These are phyloP conservation scores for Colletotrichum zoysiae DNA, from an alignment of 2,329 filamentous ascomycete genomes.

Conservation along the genomic window DNA sequence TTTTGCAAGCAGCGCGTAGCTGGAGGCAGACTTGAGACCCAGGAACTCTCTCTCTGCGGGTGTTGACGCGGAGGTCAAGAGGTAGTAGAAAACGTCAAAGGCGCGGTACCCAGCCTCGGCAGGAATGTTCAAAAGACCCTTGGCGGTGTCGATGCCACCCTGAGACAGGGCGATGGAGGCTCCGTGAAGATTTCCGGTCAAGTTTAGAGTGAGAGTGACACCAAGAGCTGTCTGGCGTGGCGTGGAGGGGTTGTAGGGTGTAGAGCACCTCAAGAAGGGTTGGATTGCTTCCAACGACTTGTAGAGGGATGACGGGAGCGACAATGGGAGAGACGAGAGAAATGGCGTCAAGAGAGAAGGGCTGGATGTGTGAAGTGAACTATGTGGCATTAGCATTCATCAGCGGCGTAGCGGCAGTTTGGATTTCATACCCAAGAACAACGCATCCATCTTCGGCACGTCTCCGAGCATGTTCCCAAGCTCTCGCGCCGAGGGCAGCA, in stretches of 20 bases:
- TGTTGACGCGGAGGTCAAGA: slow-evolving; percentile 91
- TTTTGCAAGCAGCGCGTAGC: slow-evolving; percentile 82
- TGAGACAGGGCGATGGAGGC: slow-evolving; percentile 84
- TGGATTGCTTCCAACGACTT: slow-evolving; percentile 84
- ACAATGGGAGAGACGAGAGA: slow-evolving; percentile 82
- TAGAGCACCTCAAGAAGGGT: slow-evolving; percentile 89
- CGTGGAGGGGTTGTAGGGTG: slow-evolving; percentile 88
- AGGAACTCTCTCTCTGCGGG: slow-evolving; percentile 90
- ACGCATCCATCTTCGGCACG: slow-evolving; percentile 97
- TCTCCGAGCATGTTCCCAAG: slow-evolving; percentile 96
- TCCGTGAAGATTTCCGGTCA: slow-evolving; percentile 82
- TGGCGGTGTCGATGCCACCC: slow-evolving; percentile 86
- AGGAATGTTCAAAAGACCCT: slow-evolving; percentile 85
- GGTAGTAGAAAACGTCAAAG: slow-evolving; percentile 98
- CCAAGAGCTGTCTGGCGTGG: slow-evolving; percentile 85
- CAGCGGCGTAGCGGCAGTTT: not conserved
- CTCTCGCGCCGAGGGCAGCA: slow-evolving; percentile 79
- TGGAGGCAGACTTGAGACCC: slow-evolving; percentile 79
- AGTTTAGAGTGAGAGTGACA: slow-evolving; percentile 83
- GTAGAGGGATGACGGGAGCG: slow-evolving; percentile 80
- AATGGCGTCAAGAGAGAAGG: slow-evolving; percentile 89
- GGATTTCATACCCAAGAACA: slow-evolving; percentile 77
- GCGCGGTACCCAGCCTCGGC: slow-evolving; percentile 85
- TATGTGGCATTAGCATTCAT: slow-evolving; percentile 51
- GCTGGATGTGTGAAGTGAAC: slow-evolving; percentile 88